Base-by-base conservation (phyloP, 2,329 filamentous ascomycete genomes). In the Fusarium sp. region DNA sequence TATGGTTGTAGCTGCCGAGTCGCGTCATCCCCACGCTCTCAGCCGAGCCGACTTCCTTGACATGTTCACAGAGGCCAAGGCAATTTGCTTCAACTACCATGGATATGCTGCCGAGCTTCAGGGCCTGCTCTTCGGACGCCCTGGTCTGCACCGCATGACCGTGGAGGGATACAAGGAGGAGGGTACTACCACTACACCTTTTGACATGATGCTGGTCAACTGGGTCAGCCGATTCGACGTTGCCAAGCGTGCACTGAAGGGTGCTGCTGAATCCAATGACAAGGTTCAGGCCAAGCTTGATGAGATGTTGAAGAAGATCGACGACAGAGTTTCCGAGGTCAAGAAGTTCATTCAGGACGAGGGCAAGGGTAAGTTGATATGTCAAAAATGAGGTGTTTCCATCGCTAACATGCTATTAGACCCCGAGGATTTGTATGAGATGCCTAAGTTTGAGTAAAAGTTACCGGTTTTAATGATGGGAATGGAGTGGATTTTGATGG, bases 171-270 rank as follows among this genome's bases (percentile, higher is more conserved):
- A 91, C 67, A 83, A 82, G 24, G 88, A 91, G 71, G 88, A 91
- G 74, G 89, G 88, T 0, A 87, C 81, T 51, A 91, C 88, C 1
- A 91, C 88, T 0, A 91, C 88, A 3, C 88, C 88, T 3, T 90
- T 91, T 68, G 86, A 90, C 69, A 91, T 91, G 88, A 88, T 90
- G 87, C 79, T 91, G 2, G 75, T 85, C 6, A 91, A 91, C 69
- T 69, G 78, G 20, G 86, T 88, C 3, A 88, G 83, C 19, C 79
- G 88, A 40, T 91, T 85, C 67, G 83, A 90, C 72, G 81, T 90
- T 20, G 86, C 85, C 0, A 79, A 83, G 62, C 76, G 82, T 12
- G 88, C 88, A 4, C 69, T 90, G 47, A 77, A 75, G 42, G 83
- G 81, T 2, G 87, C 77, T 0, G 79, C 82, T 1, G 77, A 76